A percentile compares a stretch with the other conserved stretches of the same genome.
Conservation (phyloP, 441 rosid species). For the Brassica hybrid region DNA sequence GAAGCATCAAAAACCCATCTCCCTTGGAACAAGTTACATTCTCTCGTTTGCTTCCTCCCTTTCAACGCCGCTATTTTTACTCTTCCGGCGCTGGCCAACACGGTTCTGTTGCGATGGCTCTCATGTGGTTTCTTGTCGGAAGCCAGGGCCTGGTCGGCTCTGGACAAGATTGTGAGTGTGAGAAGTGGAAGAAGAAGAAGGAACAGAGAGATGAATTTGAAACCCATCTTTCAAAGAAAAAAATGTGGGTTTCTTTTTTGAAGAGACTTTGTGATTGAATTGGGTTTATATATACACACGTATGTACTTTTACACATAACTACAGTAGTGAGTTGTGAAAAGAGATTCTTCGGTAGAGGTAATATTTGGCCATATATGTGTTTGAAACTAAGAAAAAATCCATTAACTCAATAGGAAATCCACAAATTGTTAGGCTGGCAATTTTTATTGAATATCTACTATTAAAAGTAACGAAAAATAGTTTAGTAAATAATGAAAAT, state of each 20-base stretch:
- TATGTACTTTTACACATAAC: conserved; percentile 13
- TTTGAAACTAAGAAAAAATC: not conserved
- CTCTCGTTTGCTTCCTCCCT: conserved; percentile 57
- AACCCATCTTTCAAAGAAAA: conserved; percentile 34
- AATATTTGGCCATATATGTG: conserved; percentile 18
- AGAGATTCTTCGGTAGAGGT: conserved; percentile 33
- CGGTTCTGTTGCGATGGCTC: conserved; percentile 28
- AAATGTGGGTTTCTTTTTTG: conserved; percentile 1
- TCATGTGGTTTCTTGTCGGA: conserved; percentile 24
- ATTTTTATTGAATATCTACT: not conserved
- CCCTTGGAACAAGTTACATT: conserved; percentile 69
- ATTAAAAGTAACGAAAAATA: not conserved
- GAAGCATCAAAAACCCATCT: conserved; percentile 57
- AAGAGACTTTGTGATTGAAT: conserved; percentile 23
- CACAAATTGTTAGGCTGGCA: not conserved
- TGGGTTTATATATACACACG: conserved; percentile 21
- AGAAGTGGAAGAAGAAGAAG: conserved; percentile 20
- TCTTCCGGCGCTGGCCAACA: conserved; percentile 40
- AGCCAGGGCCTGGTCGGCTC: conserved; percentile 22
- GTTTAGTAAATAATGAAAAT: not conserved
- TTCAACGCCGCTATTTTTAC: conserved; percentile 35
- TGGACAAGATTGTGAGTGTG: conserved; percentile 26
- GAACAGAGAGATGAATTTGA: conserved; percentile 35
- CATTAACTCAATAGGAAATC: not conserved
- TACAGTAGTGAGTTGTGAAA: conserved; percentile 18